Evolutionary conservation across 176 grass and related monocot genomes (phyloP), one percentile per base, ranked within the genome.

Genomic region (Aegilops longissima): DNA sequence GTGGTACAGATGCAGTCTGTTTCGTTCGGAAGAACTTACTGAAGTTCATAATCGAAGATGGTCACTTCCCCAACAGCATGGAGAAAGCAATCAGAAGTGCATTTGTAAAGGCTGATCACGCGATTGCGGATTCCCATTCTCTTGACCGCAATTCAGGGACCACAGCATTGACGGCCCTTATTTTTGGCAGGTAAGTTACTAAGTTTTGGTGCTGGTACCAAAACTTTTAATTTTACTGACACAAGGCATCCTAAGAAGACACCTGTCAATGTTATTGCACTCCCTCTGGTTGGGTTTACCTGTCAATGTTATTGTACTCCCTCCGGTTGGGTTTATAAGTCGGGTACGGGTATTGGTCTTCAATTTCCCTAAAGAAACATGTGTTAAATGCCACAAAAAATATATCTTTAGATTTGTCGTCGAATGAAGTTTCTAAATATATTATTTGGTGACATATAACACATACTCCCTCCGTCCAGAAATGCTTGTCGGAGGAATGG

Each of bases 1-100:
- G 93, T 80, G 96, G 96, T 78, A 92, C 70, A 21, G 96, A 98
- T 72, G 96, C 96, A 34, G 93, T 92, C n/a, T 88, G 72, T 77
- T 98, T 94, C 88, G 96, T 95, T 83, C 88, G 69, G 39, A 94
- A 90, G 61, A 98, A 95, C 87, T 81, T 98, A 80, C 93, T 98
- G 21, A 91, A 91, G 86, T 94, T 94, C 83, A 98, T 98, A 78
- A 88, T 92, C 27, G 93, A 95, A 76, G 96, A 98, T 62, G 73
- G 61, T 49, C 78, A 96, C 93, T 98, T 98, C 70, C 96, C 92
- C 42, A 85, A 29, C 73, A 84, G 86, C 69, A 88, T 95, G 49
- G 86, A 98, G 81, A 91, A 86, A 61, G 93, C 92, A 42, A 73
- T 94, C 76, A 94, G 14, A 83, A 89, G 86, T 64, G 96, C 96